Evolutionary conservation across 768 basidiomycete genomes (phyloP), one percentile per base, ranked within the genome.

Genomic region (Boletus pseudo-olivaceus): DNA sequence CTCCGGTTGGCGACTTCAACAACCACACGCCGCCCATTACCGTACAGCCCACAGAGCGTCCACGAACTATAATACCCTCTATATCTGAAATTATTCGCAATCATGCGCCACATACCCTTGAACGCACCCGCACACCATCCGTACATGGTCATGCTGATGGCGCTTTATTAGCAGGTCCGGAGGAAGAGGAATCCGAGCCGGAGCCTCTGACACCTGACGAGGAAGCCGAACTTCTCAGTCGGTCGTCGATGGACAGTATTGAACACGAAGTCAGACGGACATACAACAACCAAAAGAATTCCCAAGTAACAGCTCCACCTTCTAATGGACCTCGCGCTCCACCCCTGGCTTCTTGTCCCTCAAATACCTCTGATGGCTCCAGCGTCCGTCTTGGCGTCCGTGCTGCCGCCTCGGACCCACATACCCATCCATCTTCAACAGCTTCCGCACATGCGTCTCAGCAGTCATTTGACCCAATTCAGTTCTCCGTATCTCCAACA

Each of bases 171-270:
- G 76, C 73, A 11, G 67, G 78, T 20, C 75, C 75, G 41, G 83
- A 83, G 67, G 80, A 82, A 60, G 72, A 73, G 2, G 83, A 84
- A 66, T 68, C 72, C 8, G 73, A 72, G 40, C 77, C 79, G 32
- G 83, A 82, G 59, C 74, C 77, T 8, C 62, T 78, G 42, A 67
- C 76, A 38, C 72, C 74, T 37, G 78, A 80, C 49, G 85, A 85
- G 55, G 87, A 87, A 56, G 74, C 75, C 2, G 87, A 88, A 42
- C 63, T 86, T 44, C 59, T 89, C 47, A 85, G 87, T 38, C 82
- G 88, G n/a, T 93, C 92, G 20, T 93, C 90, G 17, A 82, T 92
- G 58, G 92, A 94, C 68, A 92, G 90, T 55, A 84, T 94, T 27
- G 88, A 90, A 20, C 85, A 90, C 62, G 92, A 94, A 76, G 83